Evolutionary conservation across 768 basidiomycete species (phyloP), one percentile per base, ranked within the genome.

Genomic region (Tephrocybe sp.): DNA sequence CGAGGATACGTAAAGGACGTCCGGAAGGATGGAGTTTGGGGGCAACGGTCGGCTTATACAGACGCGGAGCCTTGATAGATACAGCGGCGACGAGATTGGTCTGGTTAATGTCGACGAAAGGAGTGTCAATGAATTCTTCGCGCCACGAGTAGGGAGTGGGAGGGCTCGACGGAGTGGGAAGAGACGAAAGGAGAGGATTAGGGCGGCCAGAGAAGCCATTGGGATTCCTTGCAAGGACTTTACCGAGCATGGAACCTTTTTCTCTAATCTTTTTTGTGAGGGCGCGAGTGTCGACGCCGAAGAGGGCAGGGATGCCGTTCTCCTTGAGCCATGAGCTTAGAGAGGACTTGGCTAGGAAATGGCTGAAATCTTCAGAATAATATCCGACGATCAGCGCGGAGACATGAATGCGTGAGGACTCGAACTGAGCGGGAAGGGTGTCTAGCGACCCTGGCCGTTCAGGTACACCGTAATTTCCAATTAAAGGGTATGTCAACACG

Each of bases 381-480:
- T 92, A 89, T 51, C 92, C 92, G 20, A 98, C 85, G 45, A 98
- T 80, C 51, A 99, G 80, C 5, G 87, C 97, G 4, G 95, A 79
- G 60, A 98, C 74, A 68, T 99, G 97, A 54, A 99, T 96, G 57
- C 91, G 84, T 35, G 87, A 90, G 1, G 94, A 97, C 76, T 99
- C 97, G 69, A 98, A 98, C 54, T 90, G 84, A 35, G 68, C 67
- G 2, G 88, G 86, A 39, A 93, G 71, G 22, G 72, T 70, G 54
- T 85, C 79, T 35, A 80, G 62, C 31, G 74, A 55, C 26, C 59
- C 55, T 4, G 74, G 72, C 49, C 92, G 84, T 54, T 78, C 77
- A 46, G 97, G 97, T 19, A 98, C 94, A 63, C 97, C 97, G 65
- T 99, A 99, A 67, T 98, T 98, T 33, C 97, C 97, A 57, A 98